Base-by-base conservation (phyloP, 768 basidiomycete species). In the Galerina sulciceps region DNA sequence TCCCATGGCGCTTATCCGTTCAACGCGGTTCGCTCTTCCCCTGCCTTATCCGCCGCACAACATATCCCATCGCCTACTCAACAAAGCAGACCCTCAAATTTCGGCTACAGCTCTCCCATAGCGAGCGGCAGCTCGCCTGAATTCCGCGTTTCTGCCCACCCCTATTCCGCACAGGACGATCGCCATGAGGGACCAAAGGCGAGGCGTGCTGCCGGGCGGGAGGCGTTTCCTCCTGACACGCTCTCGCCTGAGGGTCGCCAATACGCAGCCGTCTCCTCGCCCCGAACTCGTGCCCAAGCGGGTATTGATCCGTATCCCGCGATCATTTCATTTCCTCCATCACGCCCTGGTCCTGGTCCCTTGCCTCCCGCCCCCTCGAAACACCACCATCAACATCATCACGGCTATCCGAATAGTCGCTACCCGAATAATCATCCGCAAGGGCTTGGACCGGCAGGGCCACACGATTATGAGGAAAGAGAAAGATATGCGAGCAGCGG, bases 1-100 rank as follows among this genome's bases (percentile, higher is more conserved):
- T 15, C 31, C 4, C 36, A 58, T 55, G 43, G 17, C 52, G 67
- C 15, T 36, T 60, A 73, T 64, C 78, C 78, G 2, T 82, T 79
- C 69, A 77, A 75, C 62, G 77, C 81, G n/a, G 72, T 79, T 37
- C 73, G 77, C 17, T 76, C 81, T 6, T 75, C 78, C 58, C 79
- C 80, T 23, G 42, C 74, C 53, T 73, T 69, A 3, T 64, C 75
- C 3, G 79, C 80, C 10, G 73, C 81, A 10, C 72, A 81, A 53
- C 81, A 81, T 45, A 72, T 81, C 48, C 68, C 77, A 8, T 77
- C 81, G 35, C 74, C 71, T 18, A 76, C 76, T 6, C 70, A 75
- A 17, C 75, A 73, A 37, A 76, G 71, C 10, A 67, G 75, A 14
- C 66, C 43, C 40, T 14, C 52, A 35, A 53, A 53, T 45, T 3